A percentile compares a stretch with the other conserved stretches of the same genome.
Evolutionary conservation across 169 alveolate species (phyloP).

Genomic region (Plasmodium falciparum): DNA sequence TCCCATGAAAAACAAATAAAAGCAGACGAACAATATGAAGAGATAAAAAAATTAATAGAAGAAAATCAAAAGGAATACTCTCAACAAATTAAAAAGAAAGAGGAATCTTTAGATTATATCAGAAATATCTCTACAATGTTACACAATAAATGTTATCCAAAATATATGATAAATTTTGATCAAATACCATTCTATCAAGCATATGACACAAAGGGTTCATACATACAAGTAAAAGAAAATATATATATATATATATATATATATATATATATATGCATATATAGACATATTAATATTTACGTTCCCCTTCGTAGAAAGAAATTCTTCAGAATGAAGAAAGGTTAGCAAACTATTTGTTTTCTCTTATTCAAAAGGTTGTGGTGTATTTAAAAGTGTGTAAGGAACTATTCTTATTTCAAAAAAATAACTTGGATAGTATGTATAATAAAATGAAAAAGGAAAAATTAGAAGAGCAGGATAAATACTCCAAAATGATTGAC

Average conservation of each 20-base stretch:
- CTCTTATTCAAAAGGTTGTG: background rate
- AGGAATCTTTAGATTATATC: constrained; percentile 15
- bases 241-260: background rate
- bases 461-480: background rate
- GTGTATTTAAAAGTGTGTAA: constrained; percentile 23
- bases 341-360: background rate
- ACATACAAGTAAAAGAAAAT: constrained; percentile 37
- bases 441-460: constrained; percentile 28
- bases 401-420: constrained; percentile 37
- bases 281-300: background rate
- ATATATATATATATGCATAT: background rate
- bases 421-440: background rate
- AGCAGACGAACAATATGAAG: constrained; percentile 27
- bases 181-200: constrained; percentile 37
- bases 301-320: too few species aligned
- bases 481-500: constrained; percentile 29
- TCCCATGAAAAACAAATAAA: background rate
- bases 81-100: constrained; percentile 25
- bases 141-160: constrained; percentile 42
- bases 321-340: too few species aligned
- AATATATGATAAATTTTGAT: constrained; percentile 31
- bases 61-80: constrained; percentile 23
- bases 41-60: constrained; percentile 42
- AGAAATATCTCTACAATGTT: constrained; percentile 20
- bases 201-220: constrained; percentile 9